These are phyloP conservation scores for Fusarium liriodendri DNA, from an alignment of 2,329 filamentous ascomycete species.

Conservation along the genomic window DNA sequence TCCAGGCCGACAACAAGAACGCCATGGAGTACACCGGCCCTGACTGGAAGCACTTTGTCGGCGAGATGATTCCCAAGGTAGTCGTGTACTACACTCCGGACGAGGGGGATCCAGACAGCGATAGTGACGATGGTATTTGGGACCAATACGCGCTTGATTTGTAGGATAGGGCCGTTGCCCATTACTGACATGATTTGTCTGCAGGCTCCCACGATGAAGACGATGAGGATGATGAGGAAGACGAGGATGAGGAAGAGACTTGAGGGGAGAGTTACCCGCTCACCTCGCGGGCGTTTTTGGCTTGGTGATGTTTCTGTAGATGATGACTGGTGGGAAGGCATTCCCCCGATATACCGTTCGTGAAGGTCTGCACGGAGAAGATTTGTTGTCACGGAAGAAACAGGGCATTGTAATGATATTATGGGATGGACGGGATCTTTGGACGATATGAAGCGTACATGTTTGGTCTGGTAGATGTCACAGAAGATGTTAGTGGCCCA, in stretches of 20 bases:
- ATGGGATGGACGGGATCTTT: neutral
- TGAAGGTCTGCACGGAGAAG: neutral
- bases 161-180: constrained; percentile 13
- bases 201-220: constrained; percentile 17
- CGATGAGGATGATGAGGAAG: constrained; percentile 4
- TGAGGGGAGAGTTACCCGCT: neutral
- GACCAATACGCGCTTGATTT: constrained; percentile 44
- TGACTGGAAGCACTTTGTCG: constrained; percentile 51
- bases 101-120: constrained; percentile 26
- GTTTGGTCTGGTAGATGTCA: neutral
- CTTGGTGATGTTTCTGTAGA: neutral
- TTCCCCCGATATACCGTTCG: neutral
- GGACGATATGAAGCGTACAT: neutral
- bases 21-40: constrained; percentile 47
- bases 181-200: constrained; percentile 28
- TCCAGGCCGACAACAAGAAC: neutral
- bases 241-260: neutral
- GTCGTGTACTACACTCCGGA: constrained; percentile 20
- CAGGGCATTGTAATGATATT: neutral
- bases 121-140: constrained; percentile 43
- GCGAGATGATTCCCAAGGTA: constrained; percentile 42
- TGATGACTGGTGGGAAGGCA: neutral
- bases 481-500: neutral
- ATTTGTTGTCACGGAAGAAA: neutral
- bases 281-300: neutral